These are phyloP conservation scores for Leersia perrieri DNA, from an alignment of 176 grass and related monocot species.

Conservation along the genomic window DNA sequence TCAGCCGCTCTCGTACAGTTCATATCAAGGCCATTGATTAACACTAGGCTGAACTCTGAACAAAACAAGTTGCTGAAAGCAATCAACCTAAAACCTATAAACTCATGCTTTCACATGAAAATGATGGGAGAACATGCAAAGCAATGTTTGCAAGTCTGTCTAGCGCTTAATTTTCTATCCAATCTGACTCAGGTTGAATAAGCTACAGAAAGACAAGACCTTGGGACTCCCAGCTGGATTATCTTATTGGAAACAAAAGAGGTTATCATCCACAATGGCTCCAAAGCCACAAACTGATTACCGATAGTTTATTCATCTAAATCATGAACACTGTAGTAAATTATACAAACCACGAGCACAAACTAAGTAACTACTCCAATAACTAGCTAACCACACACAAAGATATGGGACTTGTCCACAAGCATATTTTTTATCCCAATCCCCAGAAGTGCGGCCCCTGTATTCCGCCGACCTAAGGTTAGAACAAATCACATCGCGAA, in stretches of 20 bases:
- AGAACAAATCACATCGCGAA: not conserved
- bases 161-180: not conserved
- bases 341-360: conserved; percentile 16
- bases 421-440: not conserved
- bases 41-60: not conserved
- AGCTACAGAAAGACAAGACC: not conserved
- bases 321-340: not conserved
- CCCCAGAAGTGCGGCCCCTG: not conserved
- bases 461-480: not conserved
- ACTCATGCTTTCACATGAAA: too few species aligned
- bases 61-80: not conserved
- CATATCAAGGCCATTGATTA: not conserved
- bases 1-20: not conserved
- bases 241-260: conserved; percentile 25
- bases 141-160: not conserved
- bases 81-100: not conserved
- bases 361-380: not conserved
- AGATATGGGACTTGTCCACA: not conserved
- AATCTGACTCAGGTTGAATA: not conserved
- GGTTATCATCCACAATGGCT: not conserved
- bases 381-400: not conserved
- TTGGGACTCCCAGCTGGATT: conserved; percentile 12
- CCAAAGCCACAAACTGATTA: conserved; percentile 8
- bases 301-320: conserved; percentile 28
- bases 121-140: too few species aligned